phyloP scores from a whole-genome alignment of 1,284 basidiomycete species.

The Fomitiporia mediterranea region DNA sequence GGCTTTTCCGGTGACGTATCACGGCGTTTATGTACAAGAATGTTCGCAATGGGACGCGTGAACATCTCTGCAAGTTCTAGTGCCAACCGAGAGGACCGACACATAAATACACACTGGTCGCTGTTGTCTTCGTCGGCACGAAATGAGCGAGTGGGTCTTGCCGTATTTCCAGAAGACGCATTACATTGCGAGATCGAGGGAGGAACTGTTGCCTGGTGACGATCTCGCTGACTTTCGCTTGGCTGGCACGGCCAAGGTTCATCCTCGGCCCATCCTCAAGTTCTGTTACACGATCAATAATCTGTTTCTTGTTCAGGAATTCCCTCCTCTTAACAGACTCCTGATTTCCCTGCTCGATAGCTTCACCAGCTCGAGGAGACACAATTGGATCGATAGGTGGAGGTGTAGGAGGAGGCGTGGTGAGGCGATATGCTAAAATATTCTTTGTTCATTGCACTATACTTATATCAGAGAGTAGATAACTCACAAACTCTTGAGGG shows the following conservation, averaged over 20 bases:
- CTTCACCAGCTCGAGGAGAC: slow-evolving; percentile 33
- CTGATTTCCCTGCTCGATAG: slow-evolving; percentile 33
- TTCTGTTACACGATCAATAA: slow-evolving; percentile 73
- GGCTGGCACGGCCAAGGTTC: slow-evolving; percentile 51
- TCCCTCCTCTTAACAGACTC: too few species aligned
- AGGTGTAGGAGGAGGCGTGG: slow-evolving; percentile 66
- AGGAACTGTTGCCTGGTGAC: slow-evolving; percentile 77
- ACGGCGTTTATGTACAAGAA: slow-evolving; percentile 47
- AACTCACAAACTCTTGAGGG: slow-evolving; percentile 68
- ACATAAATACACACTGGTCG: slow-evolving; percentile 70
- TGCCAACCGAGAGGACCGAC: slow-evolving; percentile 77
- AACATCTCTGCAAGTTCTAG: slow-evolving; percentile 82
- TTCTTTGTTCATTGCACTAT: slow-evolving; percentile 2
- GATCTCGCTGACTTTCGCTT: slow-evolving; percentile 69
- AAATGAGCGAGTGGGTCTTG: slow-evolving; percentile 84
- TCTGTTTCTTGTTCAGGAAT: slow-evolving; percentile 37
- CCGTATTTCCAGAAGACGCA: slow-evolving; percentile 79
- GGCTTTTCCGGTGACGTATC: slow-evolving; percentile 50
- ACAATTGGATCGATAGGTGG: slow-evolving; percentile 50
- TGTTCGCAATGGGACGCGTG: slow-evolving; percentile 61
- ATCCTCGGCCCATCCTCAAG: slow-evolving; percentile 67
- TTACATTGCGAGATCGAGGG: slow-evolving; percentile 74
- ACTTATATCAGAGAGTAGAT: too few species aligned
- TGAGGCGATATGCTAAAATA: slow-evolving; percentile 62
- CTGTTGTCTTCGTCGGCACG: slow-evolving; percentile 70